Base-by-base conservation (phyloP, 164 flowering plant species). In the Amborella trichopoda region DNA sequence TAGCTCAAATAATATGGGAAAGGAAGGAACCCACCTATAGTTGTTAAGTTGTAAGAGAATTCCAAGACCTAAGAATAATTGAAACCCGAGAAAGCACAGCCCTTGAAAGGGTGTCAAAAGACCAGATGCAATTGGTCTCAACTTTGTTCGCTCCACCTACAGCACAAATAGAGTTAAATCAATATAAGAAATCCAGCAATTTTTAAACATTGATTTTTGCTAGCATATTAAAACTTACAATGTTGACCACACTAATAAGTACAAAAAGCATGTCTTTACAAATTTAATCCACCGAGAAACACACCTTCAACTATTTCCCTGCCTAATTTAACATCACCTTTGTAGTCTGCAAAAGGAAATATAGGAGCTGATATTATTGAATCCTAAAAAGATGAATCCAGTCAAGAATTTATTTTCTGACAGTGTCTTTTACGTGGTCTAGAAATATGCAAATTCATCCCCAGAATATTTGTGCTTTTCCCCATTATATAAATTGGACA, bases 91-190 rank as follows among this genome's bases (percentile, higher is more conserved):
- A 77, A 91, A 91, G 63, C 61, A 58, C 47, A 84, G 54, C 36
- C 96, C 99, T 62, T 84, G 83, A 63, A 78, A 79, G 55, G 88
- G 96, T 34, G 96, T 76, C 58, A 91, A 64, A 62, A 67, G 53
- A 41, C 99, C 96, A 78, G 94, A 80, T 17, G 99, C 99, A 42
- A 91, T 43, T 45, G 99, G 96, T 45, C 99, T 71, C 38, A 48
- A 61, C 64, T 65, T 82, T 47, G 96, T 87, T 12, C 99, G 90
- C 39, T 80, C 94, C 40, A 91, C 95, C 99, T 91, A 71, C 60
- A 67, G 23, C 28, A 65, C 21, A 54, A 50, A 44, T n/a, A 28
- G 17, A 26, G 14, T 14, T 34, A 24, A 28, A 36, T 16, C 42
- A 50, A 40, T 13, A 39, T 21, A 38, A 13, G 16, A 39, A 18